phyloP scores from a whole-genome alignment of 176 grass and related monocot species.

The Musa schizocarpa region DNA sequence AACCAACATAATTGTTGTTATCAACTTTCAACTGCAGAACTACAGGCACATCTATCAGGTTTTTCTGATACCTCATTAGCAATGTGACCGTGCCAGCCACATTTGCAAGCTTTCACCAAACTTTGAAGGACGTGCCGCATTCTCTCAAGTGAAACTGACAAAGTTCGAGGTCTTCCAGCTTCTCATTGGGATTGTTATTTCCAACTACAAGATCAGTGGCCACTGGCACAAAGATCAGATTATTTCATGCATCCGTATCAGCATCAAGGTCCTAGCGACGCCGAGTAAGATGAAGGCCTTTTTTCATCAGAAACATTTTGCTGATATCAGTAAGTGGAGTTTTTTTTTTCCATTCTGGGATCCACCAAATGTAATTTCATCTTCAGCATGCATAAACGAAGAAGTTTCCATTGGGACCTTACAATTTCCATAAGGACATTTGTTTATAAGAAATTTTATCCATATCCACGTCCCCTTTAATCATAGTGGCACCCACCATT shows the following conservation, averaged over 20 bases:
- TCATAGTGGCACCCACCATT: conserved; percentile 26
- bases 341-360: conserved; percentile 22
- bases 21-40: background rate
- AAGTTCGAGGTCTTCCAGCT: conserved; percentile 10
- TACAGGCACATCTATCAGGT: conserved; percentile 18
- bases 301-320: conserved; percentile 25
- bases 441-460: conserved; percentile 29
- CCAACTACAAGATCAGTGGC: conserved; percentile 12
- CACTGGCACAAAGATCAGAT: conserved; percentile 14
- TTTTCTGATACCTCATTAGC: conserved; percentile 19
- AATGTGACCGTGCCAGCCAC: conserved; percentile 3
- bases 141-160: background rate
- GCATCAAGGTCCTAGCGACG: conserved; percentile 92
- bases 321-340: conserved; percentile 14
- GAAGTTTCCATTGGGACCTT: conserved; percentile 17
- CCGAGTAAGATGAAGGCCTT: conserved; percentile 33
- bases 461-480: conserved; percentile 22
- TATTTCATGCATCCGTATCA: conserved; percentile 77
- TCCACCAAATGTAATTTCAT: background rate
- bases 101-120: conserved; percentile 15
- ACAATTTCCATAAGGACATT: conserved; percentile 18
- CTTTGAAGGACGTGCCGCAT: conserved; percentile 14
- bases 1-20: background rate
- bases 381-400: conserved; percentile 14
- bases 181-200: conserved; percentile 5